Base-by-base conservation (phyloP, 768 basidiomycete genomes). In the Pholiota conissans region DNA sequence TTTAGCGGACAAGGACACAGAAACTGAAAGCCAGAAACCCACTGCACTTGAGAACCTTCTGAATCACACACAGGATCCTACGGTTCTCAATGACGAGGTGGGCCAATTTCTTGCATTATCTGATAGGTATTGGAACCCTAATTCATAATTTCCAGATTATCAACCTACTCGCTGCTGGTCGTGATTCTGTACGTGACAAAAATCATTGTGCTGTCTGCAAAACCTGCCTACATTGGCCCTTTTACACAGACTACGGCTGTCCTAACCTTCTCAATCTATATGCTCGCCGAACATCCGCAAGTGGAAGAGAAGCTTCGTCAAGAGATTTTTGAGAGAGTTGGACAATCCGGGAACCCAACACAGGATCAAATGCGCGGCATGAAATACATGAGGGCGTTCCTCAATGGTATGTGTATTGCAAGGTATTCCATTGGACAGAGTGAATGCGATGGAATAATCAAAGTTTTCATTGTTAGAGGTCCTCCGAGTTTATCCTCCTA, bases 101-200 rank as follows among this genome's bases (percentile, higher is more conserved):
- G 42, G n/a, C 20, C 20, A 6, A 39, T 55, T 30, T 32, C 1
- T 20, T 3, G 22, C 9, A 10, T 10, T 24, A 24, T 3, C 7
- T 7, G 11, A 10, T n/a, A n/a, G n/a, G n/a, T n/a, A n/a, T n/a
- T n/a, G n/a, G n/a, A 78, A 52, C 39, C 39, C 35, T 32, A 13
- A 13, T 32, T 32, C 30, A 32, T 32, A 45, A 7, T 7, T 39
- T 66, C 77, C 70, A 56, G 80, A 79, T 63, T 3, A 59, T 81
- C 22, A 82, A 82, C 61, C 78, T 83, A 42, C 65, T 80, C 16
- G 70, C 81, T 13, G 80, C 81, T 8, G 80, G 79, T 10, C 72
- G 80, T 26, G 83, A 84, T 55, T 84, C 82, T 0, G 76, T 73
- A 58, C 6, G 71, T 14, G 73, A 72, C 52, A 67, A 71, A 52